phyloP scores from a whole-genome alignment of 1,284 basidiomycete species.

The Ganoderma resinaceum region DNA sequence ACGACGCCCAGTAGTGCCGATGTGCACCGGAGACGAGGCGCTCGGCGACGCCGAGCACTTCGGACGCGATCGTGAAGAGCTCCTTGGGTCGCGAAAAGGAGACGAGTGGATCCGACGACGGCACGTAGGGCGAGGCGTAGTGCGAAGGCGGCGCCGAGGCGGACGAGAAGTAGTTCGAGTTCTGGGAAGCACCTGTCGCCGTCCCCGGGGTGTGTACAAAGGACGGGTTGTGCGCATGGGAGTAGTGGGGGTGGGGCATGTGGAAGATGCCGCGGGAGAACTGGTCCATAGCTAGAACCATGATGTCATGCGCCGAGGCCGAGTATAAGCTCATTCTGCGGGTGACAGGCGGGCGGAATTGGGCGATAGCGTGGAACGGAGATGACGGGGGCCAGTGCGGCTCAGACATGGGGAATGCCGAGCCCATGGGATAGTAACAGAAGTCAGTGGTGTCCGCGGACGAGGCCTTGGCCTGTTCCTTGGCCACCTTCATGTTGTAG shows the following conservation, averaged over 20 bases:
- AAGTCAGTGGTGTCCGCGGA: conserved; percentile 19
- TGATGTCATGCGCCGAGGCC: conserved; percentile 56
- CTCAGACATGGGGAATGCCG: conserved; percentile 44
- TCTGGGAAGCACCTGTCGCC: conserved; percentile 18
- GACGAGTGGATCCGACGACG: conserved; percentile 18
- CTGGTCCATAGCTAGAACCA: conserved; percentile 69
- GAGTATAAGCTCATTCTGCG: conserved; percentile 54
- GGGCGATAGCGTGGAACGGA: conserved; percentile 59
- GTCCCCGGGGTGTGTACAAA: conserved; percentile 25
- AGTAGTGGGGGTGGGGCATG: conserved; percentile 63
- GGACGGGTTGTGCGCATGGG: conserved; percentile 36
- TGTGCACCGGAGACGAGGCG: conserved; percentile 52
- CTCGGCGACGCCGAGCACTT: conserved; percentile 66
- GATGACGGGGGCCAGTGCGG: conserved; percentile 59
- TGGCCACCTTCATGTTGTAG: conserved; percentile 28
- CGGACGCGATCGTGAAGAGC: conserved; percentile 65
- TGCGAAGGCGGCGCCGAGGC: conserved; percentile 19
- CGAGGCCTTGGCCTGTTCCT: conserved; percentile 21
- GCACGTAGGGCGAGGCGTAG: conserved; percentile 20
- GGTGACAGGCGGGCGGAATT: conserved; percentile 58
- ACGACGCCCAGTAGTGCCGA: conserved; percentile 61
- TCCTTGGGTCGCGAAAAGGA: conserved; percentile 62
- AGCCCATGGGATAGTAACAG: conserved; percentile 27
- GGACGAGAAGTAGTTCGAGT: conserved; percentile 23
- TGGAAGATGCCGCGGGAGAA: conserved; percentile 72